Base-by-base conservation (phyloP, 2,329 filamentous ascomycete genomes). In the Trichophyton benhamiae region DNA sequence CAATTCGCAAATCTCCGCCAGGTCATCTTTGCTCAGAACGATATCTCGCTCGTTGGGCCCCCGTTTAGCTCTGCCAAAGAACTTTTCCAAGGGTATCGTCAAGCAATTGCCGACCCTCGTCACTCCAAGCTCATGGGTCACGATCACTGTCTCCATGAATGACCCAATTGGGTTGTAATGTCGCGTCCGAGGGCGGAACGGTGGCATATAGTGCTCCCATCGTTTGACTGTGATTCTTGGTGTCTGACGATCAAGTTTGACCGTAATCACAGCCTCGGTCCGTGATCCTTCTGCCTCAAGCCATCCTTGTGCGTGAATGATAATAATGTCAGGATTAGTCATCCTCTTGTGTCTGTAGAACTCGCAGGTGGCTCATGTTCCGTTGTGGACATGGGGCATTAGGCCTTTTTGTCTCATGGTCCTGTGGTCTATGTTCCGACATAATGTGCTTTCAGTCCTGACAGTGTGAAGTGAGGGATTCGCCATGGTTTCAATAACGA, bases 271-370 rank as follows among this genome's bases (percentile, higher is more conserved):
- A 20, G 36, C 22, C 5, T 61, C 3, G 25, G 38, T 46, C 13
- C 22, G 15, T 17, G 59, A 61, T 13, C 25, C 48, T 22, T 57
- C 9, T 25, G 17, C 38, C 33, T 61, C 59, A 2, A 61, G 30
- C 59, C 59, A 58, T 8, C 33, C 59, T 20, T 61, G 48, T 15
- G 59, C 49, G 20, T 20, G n/a, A n/a, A n/a, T n/a, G n/a, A n/a
- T n/a, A n/a, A n/a, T n/a, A n/a, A n/a, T n/a, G n/a, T n/a, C n/a
- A n/a, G n/a, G n/a, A n/a, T n/a, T n/a, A n/a, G n/a, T n/a, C n/a
- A n/a, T n/a, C n/a, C n/a, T n/a, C n/a, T n/a, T n/a, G n/a, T n/a
- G n/a, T n/a, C n/a, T n/a, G n/a, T n/a, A n/a, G n/a, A n/a, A n/a
- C n/a, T n/a, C n/a, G n/a, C n/a, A n/a, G n/a, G n/a, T n/a, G n/a